Evolutionary conservation across 2,329 filamentous ascomycete species (phyloP), one percentile per base, ranked within the genome.

Genomic region (Aspergillus ruber): DNA sequence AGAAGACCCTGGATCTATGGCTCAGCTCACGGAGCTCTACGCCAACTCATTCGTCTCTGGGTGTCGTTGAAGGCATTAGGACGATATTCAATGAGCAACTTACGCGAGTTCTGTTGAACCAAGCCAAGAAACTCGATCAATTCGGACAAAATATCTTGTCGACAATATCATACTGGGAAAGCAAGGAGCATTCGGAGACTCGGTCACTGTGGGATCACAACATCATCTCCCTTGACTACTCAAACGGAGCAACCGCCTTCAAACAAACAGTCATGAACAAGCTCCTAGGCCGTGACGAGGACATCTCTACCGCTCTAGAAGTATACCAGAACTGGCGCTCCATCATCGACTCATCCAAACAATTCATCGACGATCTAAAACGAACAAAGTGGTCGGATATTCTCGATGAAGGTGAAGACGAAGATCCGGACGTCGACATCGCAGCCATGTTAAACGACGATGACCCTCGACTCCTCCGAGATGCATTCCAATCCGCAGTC

Each of bases 311-410:
- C 45, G 80, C 84, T 0, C 73, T 84, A 1, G 72, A 77, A 10
- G 74, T 77, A 41, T 93, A 93, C 60, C 76, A 82, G 49, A 76
- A 77, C 1, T 96, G 90, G 90, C 79, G 82, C 41, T 74, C 75
- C n/a, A 79, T 84, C 4, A 80, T 94, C n/a, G 79, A 84, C 50
- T 81, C 50, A 27, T 56, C 63, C 6, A 58, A 53, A 20, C 54
- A 57, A 12, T 57, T 58, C 35, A 64, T 70, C 25, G 58, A 68
- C 10, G 66, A 62, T 2, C 51, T 70, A n/a, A 61, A 63, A 43
- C 58, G 57, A 20, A 55, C 59, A 12, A 66, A 60, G 45, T 71
- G 67, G 66, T 60, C 63, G 20, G 64, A 69, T 48, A 53, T 67
- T 21, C 50, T 70, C 13, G 67, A 72, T n/a, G 66, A 70, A 32